A percentile compares a stretch with the other conserved stretches of the same genome.
Evolutionary conservation across 176 grass and related monocot genomes (phyloP).

Genomic region (Oryza meyeriana): DNA sequence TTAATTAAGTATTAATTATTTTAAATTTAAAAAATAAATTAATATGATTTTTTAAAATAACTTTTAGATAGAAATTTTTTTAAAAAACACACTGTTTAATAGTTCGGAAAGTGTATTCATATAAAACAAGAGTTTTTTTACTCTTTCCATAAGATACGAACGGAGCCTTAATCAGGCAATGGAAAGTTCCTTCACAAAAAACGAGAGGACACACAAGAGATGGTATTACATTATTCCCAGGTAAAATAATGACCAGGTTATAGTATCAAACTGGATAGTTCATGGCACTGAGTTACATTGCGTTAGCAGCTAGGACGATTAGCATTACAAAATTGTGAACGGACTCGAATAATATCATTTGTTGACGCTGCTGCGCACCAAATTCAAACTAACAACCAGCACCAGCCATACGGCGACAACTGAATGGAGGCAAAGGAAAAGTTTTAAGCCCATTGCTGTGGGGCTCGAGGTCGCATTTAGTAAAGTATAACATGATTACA

Average conservation of each 20-base stretch:
- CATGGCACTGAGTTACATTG: neutral
- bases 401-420: neutral
- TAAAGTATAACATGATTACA: neutral
- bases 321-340: neutral
- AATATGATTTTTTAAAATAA: no score
- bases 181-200: neutral
- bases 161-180: neutral
- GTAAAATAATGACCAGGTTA: slow-evolving; percentile 4
- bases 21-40: no score
- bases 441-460: neutral
- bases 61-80: no score
- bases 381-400: neutral
- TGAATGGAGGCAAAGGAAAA: neutral
- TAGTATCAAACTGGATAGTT: neutral
- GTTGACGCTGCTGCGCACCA: slow-evolving; percentile 8
- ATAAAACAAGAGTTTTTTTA: no score
- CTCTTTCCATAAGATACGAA: no score
- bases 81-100: no score
- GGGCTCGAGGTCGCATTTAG: slow-evolving; percentile 6
- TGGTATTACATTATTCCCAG: neutral
- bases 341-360: neutral
- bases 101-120: no score
- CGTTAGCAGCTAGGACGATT: neutral
- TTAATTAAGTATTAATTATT: no score
- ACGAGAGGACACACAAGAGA: neutral